Conservation (phyloP, 345 rosid species). For the Geranium rotundifolium region DNA sequence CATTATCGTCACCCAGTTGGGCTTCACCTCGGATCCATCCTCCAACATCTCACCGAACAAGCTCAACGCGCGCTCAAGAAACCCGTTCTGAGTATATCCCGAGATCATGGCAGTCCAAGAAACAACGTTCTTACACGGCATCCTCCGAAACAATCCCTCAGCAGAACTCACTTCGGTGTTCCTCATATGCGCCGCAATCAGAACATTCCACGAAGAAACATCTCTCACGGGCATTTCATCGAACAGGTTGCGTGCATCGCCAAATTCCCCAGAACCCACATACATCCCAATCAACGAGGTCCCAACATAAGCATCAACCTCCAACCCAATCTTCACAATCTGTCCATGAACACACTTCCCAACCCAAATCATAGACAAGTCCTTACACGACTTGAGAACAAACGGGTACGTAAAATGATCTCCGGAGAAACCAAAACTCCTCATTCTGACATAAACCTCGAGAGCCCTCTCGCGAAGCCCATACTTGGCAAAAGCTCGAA, state of each 20-base stretch:
- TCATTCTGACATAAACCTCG: conserved; percentile 20
- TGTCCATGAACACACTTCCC: conserved; percentile 30
- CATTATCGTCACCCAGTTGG: conserved; percentile 32
- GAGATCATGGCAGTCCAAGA: conserved; percentile 42
- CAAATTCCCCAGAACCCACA: conserved; percentile 32
- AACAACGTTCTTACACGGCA: conserved; percentile 26
- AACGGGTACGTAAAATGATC: conserved; percentile 40
- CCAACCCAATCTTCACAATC: conserved; percentile 20
- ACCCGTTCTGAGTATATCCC: conserved; percentile 26
- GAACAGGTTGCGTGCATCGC: conserved; percentile 29
- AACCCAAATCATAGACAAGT: conserved; percentile 7
- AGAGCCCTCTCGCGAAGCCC: conserved; percentile 26
- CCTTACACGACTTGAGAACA: conserved; percentile 33
- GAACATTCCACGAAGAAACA: conserved; percentile 33
- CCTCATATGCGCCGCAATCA: conserved; percentile 28
- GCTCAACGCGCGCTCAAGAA: conserved; percentile 21
- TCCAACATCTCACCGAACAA: conserved; percentile 26
- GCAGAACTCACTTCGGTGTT: conserved; percentile 21
- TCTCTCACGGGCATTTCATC: conserved; percentile 38
- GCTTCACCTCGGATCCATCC: conserved; percentile 19
- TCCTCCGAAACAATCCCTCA: conserved; percentile 18
- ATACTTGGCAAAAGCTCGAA: conserved; percentile 24
- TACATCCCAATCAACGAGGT: conserved; percentile 49
- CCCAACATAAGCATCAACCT: conserved; percentile 19
- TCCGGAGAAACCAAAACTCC: conserved; percentile 16